Evolutionary conservation across 768 basidiomycete species (phyloP).

Genomic region (Cystoderma amianthinum): DNA sequence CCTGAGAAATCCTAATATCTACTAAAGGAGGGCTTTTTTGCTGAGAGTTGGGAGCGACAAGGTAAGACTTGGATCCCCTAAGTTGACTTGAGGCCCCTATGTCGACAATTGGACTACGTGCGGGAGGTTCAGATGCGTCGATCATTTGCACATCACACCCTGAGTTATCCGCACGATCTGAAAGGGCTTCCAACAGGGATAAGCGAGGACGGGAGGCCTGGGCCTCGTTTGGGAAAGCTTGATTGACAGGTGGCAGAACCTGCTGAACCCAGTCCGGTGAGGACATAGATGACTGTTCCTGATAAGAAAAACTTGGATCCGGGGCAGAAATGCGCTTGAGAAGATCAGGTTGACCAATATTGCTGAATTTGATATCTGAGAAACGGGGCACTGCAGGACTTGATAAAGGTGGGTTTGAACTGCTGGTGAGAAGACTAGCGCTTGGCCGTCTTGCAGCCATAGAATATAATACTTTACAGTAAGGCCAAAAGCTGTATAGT

Average conservation of each 20-base stretch:
- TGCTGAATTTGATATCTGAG: constrained; percentile 38
- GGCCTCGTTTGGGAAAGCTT: not conserved
- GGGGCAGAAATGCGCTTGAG: constrained; percentile 41
- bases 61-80: no score
- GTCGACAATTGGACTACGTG: no score
- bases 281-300: constrained; percentile 9
- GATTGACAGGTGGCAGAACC: constrained; percentile 2
- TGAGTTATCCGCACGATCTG: no score
- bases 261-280: constrained; percentile 10
- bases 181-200: not conserved
- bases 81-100: no score
- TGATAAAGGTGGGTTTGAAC: not conserved
- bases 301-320: constrained; percentile 13
- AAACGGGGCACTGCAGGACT: constrained; percentile 13
- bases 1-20: no score
- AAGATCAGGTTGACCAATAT: constrained; percentile 47
- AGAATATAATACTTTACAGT: no score
- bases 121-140: no score
- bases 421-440: not conserved
- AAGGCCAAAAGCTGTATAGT: no score
- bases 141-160: no score
- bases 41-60: no score
- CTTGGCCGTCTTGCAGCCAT: not conserved
- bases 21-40: no score
- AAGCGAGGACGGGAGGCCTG: not conserved